Evolutionary conservation across 1,284 basidiomycete genomes (phyloP).

Genomic region (Trichosporon inkin): DNA sequence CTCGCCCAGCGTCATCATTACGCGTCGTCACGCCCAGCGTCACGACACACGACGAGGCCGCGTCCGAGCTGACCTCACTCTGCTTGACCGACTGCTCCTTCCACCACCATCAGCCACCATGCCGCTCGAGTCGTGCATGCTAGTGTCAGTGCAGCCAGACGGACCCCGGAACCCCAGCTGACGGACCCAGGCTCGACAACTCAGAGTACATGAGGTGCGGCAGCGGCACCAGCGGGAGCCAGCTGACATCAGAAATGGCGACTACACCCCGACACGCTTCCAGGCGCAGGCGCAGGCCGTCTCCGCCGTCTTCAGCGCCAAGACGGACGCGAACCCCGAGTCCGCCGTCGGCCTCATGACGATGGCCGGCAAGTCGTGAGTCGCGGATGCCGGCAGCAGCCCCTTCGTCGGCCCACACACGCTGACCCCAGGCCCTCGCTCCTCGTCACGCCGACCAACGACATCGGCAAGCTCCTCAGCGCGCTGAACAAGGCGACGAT

Average conservation of each 20-base stretch:
- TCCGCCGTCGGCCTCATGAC: constrained; percentile 97
- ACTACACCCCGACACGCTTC: constrained; percentile 82
- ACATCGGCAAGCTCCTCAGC: constrained; percentile 83
- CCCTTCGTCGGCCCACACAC: no score
- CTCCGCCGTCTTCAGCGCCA: constrained; percentile 83
- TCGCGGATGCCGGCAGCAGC: no score
- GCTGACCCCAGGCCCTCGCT: constrained; percentile 70
- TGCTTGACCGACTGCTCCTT: constrained; percentile 6
- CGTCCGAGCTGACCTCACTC: neutral
- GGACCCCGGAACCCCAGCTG: neutral
- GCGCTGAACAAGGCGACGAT: constrained; percentile 73
- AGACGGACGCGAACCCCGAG: constrained; percentile 93
- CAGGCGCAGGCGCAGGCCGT: constrained; percentile 90
- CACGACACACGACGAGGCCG: neutral
- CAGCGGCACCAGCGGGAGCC: neutral
- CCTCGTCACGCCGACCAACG: constrained; percentile 90
- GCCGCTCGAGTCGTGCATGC: constrained; percentile 90
- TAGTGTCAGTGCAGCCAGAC: constrained; percentile 52
- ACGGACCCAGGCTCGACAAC: constrained; percentile 67
- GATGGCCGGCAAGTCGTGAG: constrained; percentile 89
- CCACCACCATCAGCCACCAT: constrained; percentile 55
- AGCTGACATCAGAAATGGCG: constrained; percentile 63
- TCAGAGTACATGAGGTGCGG: constrained; percentile 79
- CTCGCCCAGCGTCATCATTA: constrained; percentile 5
- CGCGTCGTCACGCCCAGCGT: constrained; percentile 10